phyloP scores from a whole-genome alignment of 1,284 basidiomycete genomes.

The Tylopilus sp. region DNA sequence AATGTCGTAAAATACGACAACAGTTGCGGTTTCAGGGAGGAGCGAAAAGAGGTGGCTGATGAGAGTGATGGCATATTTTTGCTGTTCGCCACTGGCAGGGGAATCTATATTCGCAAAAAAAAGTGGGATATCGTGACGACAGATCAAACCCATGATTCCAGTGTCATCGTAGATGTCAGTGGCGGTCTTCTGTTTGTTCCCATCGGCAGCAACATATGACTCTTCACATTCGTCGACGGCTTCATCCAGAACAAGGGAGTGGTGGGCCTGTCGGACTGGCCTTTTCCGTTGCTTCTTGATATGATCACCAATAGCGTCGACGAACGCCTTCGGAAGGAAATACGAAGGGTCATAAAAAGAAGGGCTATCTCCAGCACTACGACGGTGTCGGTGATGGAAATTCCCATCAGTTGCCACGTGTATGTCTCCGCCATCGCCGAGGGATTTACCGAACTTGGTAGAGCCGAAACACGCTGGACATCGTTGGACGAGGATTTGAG shows the following conservation, averaged over 20 bases:
- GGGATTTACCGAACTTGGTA: neutral
- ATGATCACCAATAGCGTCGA: neutral
- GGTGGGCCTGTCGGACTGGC: neutral
- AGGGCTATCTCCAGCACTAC: neutral
- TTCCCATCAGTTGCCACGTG: neutral
- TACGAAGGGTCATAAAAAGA: neutral
- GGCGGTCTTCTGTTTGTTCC: too few species aligned
- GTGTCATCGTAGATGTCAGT: too few species aligned
- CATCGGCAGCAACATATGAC: too few species aligned
- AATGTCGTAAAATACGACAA: too few species aligned
- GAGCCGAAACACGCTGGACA: constrained; percentile 1
- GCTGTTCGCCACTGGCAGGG: too few species aligned
- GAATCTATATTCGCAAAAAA: too few species aligned
- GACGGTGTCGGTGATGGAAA: constrained; percentile 4
- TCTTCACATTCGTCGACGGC: neutral
- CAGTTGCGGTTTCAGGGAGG: too few species aligned
- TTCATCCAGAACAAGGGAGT: constrained; percentile 3
- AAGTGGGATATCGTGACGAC: too few species aligned
- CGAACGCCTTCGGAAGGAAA: constrained; percentile 7
- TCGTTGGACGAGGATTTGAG: constrained; percentile 20
- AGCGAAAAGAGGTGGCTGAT: too few species aligned
- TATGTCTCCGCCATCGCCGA: neutral
- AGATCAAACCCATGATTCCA: too few species aligned
- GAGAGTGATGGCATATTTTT: too few species aligned
- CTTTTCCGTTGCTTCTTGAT: neutral